Evolutionary conservation across 345 rosid genomes (phyloP).

Genomic region (Aegle marmelos): DNA sequence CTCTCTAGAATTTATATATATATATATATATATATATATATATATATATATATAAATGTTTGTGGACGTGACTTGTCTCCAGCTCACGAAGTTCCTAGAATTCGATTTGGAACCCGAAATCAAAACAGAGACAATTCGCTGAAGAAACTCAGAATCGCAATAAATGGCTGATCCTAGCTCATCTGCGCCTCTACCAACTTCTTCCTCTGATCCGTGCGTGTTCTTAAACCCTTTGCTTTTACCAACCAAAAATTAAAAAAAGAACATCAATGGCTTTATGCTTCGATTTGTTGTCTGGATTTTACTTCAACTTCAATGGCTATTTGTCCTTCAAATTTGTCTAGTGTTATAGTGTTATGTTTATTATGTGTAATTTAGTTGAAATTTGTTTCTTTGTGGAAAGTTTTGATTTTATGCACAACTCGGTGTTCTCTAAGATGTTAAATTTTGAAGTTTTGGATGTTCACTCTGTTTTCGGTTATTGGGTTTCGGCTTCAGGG

Average conservation of each 20-base stretch:
- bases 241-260: no score
- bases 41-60: no score
- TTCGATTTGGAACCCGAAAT: neutral
- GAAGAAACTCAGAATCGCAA: neutral
- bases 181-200: neutral
- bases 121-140: neutral
- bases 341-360: neutral
- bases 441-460: neutral
- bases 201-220: slow-evolving; percentile 19
- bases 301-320: neutral
- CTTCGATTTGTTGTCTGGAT: neutral
- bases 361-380: neutral
- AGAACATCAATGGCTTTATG: neutral
- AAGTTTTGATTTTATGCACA: neutral
- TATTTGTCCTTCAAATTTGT: neutral
- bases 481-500: neutral
- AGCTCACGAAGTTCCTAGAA: no score
- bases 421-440: neutral
- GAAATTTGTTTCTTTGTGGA: neutral
- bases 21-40: no score
- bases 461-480: neutral
- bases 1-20: neutral
- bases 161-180: slow-evolving; percentile 24
- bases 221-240: neutral
- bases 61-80: neutral